Percentiles rank a stretch among this genome's conserved stretches.
These are phyloP conservation scores for Penicillium sp. DNA, from an alignment of 2,329 filamentous ascomycete species.

Conservation along the genomic window DNA sequence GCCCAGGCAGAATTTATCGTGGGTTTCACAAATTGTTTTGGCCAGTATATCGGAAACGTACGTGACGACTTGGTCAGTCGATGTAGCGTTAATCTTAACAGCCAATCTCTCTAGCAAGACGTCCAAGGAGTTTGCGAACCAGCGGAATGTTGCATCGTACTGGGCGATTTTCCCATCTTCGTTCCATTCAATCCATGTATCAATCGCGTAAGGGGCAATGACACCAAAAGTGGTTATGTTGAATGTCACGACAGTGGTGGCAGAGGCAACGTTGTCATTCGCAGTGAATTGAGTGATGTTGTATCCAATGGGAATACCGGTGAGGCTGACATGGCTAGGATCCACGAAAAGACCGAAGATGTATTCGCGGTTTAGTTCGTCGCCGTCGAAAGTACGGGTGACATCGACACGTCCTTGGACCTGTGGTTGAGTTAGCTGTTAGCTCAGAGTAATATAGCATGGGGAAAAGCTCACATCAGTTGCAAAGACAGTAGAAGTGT, in stretches of 20 bases:
- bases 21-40: conserved; percentile 21
- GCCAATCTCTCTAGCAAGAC: conserved; percentile 15
- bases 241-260: conserved; percentile 26
- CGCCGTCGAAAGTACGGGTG: conserved; percentile 27
- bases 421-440: conserved; percentile 5
- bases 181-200: conserved; percentile 30
- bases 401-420: conserved; percentile 30
- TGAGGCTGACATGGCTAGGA: conserved; percentile 18
- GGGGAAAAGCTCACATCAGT: conserved; percentile 15
- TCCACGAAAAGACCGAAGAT: conserved; percentile 31
- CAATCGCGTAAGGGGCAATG: conserved; percentile 25
- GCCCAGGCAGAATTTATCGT: conserved; percentile 22
- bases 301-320: conserved; percentile 25
- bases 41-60: conserved; percentile 22
- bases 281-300: conserved; percentile 29
- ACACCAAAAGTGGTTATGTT: conserved; percentile 26
- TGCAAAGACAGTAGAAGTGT: conserved; percentile 23
- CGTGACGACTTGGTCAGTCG: conserved; percentile 10
- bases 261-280: conserved; percentile 23
- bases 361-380: conserved; percentile 30
- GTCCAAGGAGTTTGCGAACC: conserved; percentile 26
- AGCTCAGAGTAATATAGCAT: not conserved
- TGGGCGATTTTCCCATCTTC: conserved; percentile 23
- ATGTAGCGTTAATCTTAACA: conserved; percentile 19
- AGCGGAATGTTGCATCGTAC: conserved; percentile 29